Conservation (phyloP, 2,329 filamentous ascomycete genomes). For the Chaetomiaceae sp. region DNA sequence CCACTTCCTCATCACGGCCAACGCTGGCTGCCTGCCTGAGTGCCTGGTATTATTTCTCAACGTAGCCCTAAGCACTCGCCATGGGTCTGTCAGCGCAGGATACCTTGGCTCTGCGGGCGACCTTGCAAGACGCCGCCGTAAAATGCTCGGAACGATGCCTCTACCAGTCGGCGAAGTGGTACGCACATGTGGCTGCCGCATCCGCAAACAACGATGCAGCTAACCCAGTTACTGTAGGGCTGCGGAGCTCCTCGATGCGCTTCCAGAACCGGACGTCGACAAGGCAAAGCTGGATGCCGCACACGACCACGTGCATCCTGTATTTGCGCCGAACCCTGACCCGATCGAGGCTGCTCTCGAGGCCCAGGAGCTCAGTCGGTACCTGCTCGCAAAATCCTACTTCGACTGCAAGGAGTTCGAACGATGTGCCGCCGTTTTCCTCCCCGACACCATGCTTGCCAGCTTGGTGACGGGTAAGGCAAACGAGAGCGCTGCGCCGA, state of each 20-base stretch:
- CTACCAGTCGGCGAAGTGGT: constrained; percentile 98
- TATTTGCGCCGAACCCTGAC: constrained; percentile 56
- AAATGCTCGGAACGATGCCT: constrained; percentile 92
- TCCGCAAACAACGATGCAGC: not conserved
- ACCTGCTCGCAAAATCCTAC: constrained; percentile 84
- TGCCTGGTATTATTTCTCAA: too few species aligned
- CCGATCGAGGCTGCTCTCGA: constrained; percentile 70
- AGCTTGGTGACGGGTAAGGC: constrained; percentile 50
- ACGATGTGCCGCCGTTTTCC: constrained; percentile 81
- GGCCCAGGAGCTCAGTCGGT: constrained; percentile 71
- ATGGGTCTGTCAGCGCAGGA: constrained; percentile 54
- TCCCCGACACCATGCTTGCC: constrained; percentile 72
- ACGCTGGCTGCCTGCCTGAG: too few species aligned
- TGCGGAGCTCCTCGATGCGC: constrained; percentile 83
- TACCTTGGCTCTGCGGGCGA: constrained; percentile 59
- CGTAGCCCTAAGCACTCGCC: too few species aligned
- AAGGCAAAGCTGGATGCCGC: constrained; percentile 26
- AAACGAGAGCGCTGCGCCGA: constrained; percentile 30
- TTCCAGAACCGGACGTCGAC: constrained; percentile 60
- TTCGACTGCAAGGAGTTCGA: constrained; percentile 96
- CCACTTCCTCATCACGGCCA: too few species aligned
- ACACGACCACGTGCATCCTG: constrained; percentile 36
- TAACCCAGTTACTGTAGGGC: constrained; percentile 55
- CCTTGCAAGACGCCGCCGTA: constrained; percentile 77
- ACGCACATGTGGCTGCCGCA: constrained; percentile 4